A percentile compares a stretch with the other conserved stretches of the same genome.
Evolutionary conservation across 2,329 filamentous ascomycete genomes (phyloP).

Genomic region (Penicillium hordei): DNA sequence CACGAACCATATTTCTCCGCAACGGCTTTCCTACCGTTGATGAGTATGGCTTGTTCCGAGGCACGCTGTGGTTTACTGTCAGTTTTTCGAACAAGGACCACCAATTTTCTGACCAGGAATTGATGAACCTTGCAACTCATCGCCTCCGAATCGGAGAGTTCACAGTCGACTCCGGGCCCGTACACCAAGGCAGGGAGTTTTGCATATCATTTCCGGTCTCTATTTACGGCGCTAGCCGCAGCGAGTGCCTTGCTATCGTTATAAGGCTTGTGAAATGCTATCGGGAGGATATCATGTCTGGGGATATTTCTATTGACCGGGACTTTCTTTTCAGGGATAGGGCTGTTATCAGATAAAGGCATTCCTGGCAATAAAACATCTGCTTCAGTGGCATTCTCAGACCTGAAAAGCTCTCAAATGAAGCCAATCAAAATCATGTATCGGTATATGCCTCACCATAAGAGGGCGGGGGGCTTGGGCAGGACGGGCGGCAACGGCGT

Average conservation of each 20-base stretch:
- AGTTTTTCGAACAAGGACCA: not conserved
- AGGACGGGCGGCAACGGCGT: not conserved
- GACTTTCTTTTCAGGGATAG: slow-evolving; percentile 1
- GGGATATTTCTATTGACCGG: not conserved
- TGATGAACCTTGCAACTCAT: not conserved
- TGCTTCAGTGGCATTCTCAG: not conserved
- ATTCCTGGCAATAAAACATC: not conserved
- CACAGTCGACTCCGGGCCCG: not conserved
- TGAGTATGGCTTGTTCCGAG: not conserved
- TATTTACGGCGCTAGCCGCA: not conserved
- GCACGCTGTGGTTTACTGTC: not conserved
- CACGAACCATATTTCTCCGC: not conserved
- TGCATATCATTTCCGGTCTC: slow-evolving; percentile 1
- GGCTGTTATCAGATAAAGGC: not conserved
- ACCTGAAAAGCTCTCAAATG: not conserved
- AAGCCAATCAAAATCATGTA: not conserved
- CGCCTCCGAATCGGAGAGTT: not conserved
- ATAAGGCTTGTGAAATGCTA: not conserved
- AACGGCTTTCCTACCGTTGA: not conserved
- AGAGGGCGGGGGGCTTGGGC: too few relatives aligned
- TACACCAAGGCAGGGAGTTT: not conserved
- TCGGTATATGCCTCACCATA: not conserved
- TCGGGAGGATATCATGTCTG: not conserved
- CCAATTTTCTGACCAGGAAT: not conserved
- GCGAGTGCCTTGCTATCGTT: not conserved